These are phyloP conservation scores for Schizothecium vesticola DNA, from an alignment of 495 filamentous ascomycete species.

Conservation along the genomic window DNA sequence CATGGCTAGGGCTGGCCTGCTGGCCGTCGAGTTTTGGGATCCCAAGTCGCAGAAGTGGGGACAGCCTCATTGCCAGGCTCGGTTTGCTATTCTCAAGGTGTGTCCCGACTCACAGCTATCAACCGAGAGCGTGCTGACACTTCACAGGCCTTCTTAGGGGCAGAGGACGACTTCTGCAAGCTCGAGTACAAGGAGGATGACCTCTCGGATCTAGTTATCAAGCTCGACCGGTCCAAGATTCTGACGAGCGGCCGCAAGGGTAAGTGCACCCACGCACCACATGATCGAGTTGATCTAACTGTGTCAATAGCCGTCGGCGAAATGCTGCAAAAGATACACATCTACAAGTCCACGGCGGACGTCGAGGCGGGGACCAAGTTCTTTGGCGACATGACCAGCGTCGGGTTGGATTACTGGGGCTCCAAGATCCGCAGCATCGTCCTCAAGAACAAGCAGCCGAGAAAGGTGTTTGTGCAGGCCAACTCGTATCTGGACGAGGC, in stretches of 20 bases:
- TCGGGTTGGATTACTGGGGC: slow-evolving; percentile 74
- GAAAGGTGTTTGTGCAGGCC: slow-evolving; percentile 94
- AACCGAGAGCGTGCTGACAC: not conserved
- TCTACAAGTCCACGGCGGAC: slow-evolving; percentile 90
- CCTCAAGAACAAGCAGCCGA: slow-evolving; percentile 77
- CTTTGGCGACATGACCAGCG: slow-evolving; percentile 77
- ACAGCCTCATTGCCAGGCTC: slow-evolving; percentile 90
- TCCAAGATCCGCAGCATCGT: slow-evolving; percentile 72
- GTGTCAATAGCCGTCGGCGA: slow-evolving; percentile 62
- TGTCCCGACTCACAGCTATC: not conserved
- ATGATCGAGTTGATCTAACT: slow-evolving; percentile 6
- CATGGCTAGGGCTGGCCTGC: slow-evolving; percentile 87
- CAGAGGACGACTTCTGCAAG: slow-evolving; percentile 75
- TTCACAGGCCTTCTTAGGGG: slow-evolving; percentile 72
- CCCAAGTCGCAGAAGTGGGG: slow-evolving; percentile 87
- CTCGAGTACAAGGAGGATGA: slow-evolving; percentile 69
- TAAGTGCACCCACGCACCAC: slow-evolving; percentile 16
- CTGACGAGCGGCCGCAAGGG: slow-evolving; percentile 52
- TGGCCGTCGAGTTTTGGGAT: slow-evolving; percentile 84
- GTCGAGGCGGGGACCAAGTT: slow-evolving; percentile 65
- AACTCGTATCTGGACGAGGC: slow-evolving; percentile 68
- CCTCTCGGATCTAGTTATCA: slow-evolving; percentile 73
- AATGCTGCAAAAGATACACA: slow-evolving; percentile 87
- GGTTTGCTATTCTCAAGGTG: slow-evolving; percentile 73
- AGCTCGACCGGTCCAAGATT: slow-evolving; percentile 79